A percentile compares a stretch with the other conserved stretches of the same genome.
These are phyloP conservation scores for Penicillium salamii DNA, from an alignment of 495 filamentous ascomycete genomes.

Conservation along the genomic window DNA sequence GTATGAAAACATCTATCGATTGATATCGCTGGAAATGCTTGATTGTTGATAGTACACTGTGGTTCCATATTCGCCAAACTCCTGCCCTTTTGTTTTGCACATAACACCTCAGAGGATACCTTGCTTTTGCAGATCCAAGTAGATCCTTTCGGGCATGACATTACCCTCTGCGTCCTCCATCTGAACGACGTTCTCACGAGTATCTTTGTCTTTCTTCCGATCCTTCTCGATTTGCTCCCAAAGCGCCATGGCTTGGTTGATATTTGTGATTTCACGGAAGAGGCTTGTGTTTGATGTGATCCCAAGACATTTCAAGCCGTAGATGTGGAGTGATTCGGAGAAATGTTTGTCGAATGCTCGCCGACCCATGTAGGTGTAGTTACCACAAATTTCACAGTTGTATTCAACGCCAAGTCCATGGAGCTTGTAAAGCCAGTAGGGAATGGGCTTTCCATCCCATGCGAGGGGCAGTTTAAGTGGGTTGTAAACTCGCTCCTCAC, in stretches of 20 bases:
- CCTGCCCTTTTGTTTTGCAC: conserved; percentile 3
- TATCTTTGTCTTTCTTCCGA: conserved; percentile 71
- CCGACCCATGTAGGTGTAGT: conserved; percentile 95
- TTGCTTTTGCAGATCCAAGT: conserved; percentile 71
- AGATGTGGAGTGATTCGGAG: conserved; percentile 86
- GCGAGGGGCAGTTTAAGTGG: conserved; percentile 91
- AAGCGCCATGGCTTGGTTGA: conserved; percentile 79
- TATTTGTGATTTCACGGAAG: conserved; percentile 90
- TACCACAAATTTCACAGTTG: conserved; percentile 93
- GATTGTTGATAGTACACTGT: not conserved
- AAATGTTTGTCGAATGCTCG: conserved; percentile 98
- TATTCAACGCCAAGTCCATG: conserved; percentile 96
- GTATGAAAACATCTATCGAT: not conserved
- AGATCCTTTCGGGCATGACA: conserved; percentile 98
- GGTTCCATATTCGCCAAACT: conserved; percentile 4
- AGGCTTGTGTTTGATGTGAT: conserved; percentile 83
- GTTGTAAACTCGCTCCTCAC: conserved; percentile 88
- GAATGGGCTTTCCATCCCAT: conserved; percentile 98
- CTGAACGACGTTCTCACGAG: conserved; percentile 81
- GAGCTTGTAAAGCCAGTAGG: conserved; percentile 97
- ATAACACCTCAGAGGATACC: conserved; percentile 40
- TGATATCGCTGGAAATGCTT: not conserved
- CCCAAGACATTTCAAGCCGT: conserved; percentile 88
- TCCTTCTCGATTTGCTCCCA: conserved; percentile 94
- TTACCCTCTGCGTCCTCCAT: conserved; percentile 98